phyloP scores from a whole-genome alignment of 2,329 filamentous ascomycete genomes.

The Sclerotinia nivalis region DNA sequence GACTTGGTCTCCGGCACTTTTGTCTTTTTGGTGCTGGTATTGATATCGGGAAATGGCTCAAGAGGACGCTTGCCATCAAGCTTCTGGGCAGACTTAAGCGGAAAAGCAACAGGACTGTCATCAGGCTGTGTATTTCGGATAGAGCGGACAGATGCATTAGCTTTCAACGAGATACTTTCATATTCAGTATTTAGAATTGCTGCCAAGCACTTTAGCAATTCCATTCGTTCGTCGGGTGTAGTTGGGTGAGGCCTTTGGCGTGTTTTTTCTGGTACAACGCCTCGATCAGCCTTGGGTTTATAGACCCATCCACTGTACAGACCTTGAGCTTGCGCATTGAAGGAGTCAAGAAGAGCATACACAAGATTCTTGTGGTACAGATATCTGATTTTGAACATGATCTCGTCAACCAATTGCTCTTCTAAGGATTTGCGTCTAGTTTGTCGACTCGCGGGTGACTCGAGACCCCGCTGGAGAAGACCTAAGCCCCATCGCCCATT shows the following conservation, averaged over 20 bases:
- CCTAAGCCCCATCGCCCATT: background rate
- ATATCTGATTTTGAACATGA: background rate
- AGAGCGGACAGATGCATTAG: background rate
- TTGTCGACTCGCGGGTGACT: conserved; percentile 9
- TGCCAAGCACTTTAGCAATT: conserved; percentile 25
- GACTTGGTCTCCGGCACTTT: background rate
- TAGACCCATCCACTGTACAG: conserved; percentile 29
- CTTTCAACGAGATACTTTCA: background rate
- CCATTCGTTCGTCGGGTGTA: conserved; percentile 17
- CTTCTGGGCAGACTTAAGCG: background rate
- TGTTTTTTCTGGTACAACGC: conserved; percentile 27
- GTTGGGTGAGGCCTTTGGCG: conserved; percentile 24
- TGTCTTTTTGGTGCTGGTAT: background rate
- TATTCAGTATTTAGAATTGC: background rate
- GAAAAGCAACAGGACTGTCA: conserved; percentile 2
- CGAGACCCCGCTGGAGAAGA: background rate
- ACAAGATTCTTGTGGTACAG: background rate
- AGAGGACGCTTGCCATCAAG: conserved; percentile 9
- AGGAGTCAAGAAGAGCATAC: background rate
- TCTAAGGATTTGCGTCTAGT: background rate
- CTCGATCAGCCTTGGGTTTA: conserved; percentile 30
- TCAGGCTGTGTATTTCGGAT: background rate
- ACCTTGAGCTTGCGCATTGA: background rate
- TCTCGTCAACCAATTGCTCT: background rate
- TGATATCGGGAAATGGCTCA: conserved; percentile 3